Evolutionary conservation across 345 rosid genomes (phyloP).

Genomic region (Hirschfeldia incana): DNA sequence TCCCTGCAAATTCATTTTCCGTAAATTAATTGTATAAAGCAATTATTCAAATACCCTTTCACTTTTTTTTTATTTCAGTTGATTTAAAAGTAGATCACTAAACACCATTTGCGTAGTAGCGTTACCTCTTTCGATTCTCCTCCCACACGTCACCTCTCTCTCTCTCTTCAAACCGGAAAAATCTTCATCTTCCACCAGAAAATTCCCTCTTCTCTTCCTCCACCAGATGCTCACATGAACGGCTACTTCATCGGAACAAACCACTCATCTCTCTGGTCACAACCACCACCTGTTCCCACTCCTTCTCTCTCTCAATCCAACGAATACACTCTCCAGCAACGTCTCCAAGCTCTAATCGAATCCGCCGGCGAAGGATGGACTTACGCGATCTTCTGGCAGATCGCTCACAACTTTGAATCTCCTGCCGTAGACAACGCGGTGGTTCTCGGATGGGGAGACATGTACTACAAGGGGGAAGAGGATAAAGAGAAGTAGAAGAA

Average conservation of each 20-base stretch:
- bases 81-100: not conserved
- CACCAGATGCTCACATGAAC: constrained; percentile 31
- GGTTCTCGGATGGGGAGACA: constrained; percentile 91
- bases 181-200: constrained; percentile 25
- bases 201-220: not conserved
- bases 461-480: constrained; percentile 88
- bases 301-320: constrained; percentile 47
- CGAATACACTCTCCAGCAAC: constrained; percentile 90
- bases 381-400: constrained; percentile 98
- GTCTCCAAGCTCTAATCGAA: constrained; percentile 85
- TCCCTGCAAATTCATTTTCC: not conserved
- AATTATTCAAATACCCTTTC: not conserved
- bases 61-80: not conserved
- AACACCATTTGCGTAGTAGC: constrained; percentile 31
- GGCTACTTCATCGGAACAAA: constrained; percentile 55
- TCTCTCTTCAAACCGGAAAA: constrained; percentile 12
- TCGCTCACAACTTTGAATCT: constrained; percentile 59
- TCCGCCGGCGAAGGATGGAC: constrained; percentile 81
- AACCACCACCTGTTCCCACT: constrained; percentile 30
- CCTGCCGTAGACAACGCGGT: constrained; percentile 50
- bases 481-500: constrained; percentile 55
- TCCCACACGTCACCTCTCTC: constrained; percentile 31
- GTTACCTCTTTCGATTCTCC: constrained; percentile 17
- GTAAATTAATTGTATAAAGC: not conserved
- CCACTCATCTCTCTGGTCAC: constrained; percentile 61